Conservation (phyloP, 495 filamentous ascomycete genomes). For the Podospora anserina region DNA sequence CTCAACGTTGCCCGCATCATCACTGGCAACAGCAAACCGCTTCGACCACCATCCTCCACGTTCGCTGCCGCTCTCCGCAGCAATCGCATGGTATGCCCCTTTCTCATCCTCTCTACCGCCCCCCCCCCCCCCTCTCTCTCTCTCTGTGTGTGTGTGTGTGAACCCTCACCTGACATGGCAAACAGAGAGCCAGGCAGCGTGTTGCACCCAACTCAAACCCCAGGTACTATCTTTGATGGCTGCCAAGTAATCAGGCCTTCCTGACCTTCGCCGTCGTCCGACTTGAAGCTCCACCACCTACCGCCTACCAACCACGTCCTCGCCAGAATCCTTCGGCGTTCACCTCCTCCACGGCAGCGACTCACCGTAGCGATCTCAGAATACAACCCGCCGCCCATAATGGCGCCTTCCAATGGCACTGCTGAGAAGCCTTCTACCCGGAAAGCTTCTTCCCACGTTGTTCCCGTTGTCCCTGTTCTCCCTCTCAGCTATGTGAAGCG, state of each 20-base stretch:
- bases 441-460: constrained; percentile 16
- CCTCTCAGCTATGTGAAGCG: constrained; percentile 34
- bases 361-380: neutral
- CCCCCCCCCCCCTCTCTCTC: neutral
- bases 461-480: constrained; percentile 29
- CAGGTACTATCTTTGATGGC: constrained; percentile 7
- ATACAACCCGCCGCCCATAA: constrained; percentile 14
- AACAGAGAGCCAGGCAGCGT: constrained; percentile 24
- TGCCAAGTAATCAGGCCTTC: constrained; percentile 23
- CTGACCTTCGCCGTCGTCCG: constrained; percentile 1
- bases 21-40: constrained; percentile 18
- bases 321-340: neutral
- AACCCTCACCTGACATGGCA: constrained; percentile 5
- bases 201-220: constrained; percentile 23
- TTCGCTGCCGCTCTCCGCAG: constrained; percentile 11
- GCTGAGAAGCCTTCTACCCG: constrained; percentile 22
- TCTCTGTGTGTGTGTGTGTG: neutral
- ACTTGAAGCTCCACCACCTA: neutral
- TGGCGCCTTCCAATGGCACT: constrained; percentile 29
- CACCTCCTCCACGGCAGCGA: neutral
- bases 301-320: neutral
- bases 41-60: constrained; percentile 2
- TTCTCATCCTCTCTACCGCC: neutral
- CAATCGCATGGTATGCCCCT: constrained; percentile 6
- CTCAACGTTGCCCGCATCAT: constrained; percentile 14